These are phyloP conservation scores for Saitozyma sp. DNA, from an alignment of 768 basidiomycete genomes.

Conservation along the genomic window DNA sequence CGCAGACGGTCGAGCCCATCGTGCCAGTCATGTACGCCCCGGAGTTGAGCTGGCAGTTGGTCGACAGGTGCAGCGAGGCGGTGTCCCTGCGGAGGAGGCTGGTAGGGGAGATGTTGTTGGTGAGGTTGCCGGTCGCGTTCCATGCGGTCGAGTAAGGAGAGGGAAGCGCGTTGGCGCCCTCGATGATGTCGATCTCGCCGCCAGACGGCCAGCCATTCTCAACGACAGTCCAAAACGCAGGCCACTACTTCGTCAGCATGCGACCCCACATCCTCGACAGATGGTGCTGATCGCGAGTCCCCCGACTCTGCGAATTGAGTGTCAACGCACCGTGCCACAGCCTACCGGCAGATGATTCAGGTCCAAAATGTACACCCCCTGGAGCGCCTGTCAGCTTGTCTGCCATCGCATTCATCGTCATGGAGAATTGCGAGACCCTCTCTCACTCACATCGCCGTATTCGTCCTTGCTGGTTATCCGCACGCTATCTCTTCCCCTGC, in stretches of 20 bases:
- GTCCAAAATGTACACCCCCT: conserved; percentile 52
- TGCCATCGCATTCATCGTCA: conserved; percentile 1
- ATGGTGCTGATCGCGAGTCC: neutral
- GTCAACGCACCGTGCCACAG: conserved; percentile 47
- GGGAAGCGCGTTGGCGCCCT: conserved; percentile 49
- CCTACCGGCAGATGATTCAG: conserved; percentile 51
- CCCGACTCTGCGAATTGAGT: neutral
- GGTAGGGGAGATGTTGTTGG: conserved; percentile 13
- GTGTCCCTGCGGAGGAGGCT: conserved; percentile 13
- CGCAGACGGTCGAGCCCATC: conserved; percentile 34
- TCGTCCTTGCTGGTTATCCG: conserved; percentile 47
- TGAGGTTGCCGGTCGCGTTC: conserved; percentile 24
- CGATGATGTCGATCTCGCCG: conserved; percentile 51
- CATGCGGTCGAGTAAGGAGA: conserved; percentile 33
- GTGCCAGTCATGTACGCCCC: conserved; percentile 36
- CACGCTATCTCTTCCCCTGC: conserved; percentile 47
- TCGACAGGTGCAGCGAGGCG: conserved; percentile 43
- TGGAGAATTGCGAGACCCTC: neutral
- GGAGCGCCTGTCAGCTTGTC: neutral
- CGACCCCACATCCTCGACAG: neutral
- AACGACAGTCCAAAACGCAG: conserved; percentile 51
- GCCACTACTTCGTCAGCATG: conserved; percentile 35
- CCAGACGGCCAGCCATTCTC: conserved; percentile 46
- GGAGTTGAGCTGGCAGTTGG: conserved; percentile 20
- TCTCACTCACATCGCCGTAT: conserved; percentile 45